These are phyloP conservation scores for Monilinia vaccinii-corymbosi DNA, from an alignment of 2,329 filamentous ascomycete genomes.

Conservation along the genomic window DNA sequence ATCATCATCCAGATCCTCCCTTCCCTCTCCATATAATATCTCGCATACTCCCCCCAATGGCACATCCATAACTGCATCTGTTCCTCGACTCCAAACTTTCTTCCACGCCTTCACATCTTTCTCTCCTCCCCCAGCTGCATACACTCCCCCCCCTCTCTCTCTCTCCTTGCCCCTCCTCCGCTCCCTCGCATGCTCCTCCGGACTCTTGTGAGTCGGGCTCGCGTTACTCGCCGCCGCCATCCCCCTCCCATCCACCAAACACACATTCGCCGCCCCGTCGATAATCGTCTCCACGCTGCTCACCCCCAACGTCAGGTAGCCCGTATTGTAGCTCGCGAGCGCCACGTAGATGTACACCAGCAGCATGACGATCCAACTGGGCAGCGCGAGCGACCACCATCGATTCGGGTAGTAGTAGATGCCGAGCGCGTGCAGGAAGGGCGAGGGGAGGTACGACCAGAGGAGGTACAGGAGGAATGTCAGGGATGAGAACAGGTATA, in stretches of 20 bases:
- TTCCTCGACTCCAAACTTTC: constrained; percentile 80
- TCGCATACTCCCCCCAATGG: constrained; percentile 92
- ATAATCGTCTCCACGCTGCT: constrained; percentile 79
- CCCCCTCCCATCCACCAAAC: constrained; percentile 67
- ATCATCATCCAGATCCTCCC: constrained; percentile 1
- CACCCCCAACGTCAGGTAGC: constrained; percentile 76
- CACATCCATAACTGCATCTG: constrained; percentile 95
- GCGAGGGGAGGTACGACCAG: constrained; percentile 81
- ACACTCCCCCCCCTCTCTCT: constrained; percentile 18
- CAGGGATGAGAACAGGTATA: constrained; percentile 82
- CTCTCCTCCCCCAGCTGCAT: constrained; percentile 27
- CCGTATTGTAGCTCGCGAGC: constrained; percentile 81
- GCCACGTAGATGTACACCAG: constrained; percentile 92
- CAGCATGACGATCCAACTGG: constrained; percentile 79
- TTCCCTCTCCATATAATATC: constrained; percentile 68
- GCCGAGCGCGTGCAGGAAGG: constrained; percentile 83
- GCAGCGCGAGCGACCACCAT: constrained; percentile 94
- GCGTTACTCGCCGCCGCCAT: constrained; percentile 32
- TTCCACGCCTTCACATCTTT: constrained; percentile 53
- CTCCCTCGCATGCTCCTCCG: constrained; percentile 10
- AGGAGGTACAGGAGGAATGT: constrained; percentile 65
- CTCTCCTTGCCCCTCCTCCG: constrained; percentile 32
- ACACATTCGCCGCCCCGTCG: constrained; percentile 80
- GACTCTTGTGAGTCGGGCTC: constrained; percentile 15
- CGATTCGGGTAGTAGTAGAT: constrained; percentile 96